phyloP scores from a whole-genome alignment of 139 green algal genomes.

The Volvox reticuliferus region DNA sequence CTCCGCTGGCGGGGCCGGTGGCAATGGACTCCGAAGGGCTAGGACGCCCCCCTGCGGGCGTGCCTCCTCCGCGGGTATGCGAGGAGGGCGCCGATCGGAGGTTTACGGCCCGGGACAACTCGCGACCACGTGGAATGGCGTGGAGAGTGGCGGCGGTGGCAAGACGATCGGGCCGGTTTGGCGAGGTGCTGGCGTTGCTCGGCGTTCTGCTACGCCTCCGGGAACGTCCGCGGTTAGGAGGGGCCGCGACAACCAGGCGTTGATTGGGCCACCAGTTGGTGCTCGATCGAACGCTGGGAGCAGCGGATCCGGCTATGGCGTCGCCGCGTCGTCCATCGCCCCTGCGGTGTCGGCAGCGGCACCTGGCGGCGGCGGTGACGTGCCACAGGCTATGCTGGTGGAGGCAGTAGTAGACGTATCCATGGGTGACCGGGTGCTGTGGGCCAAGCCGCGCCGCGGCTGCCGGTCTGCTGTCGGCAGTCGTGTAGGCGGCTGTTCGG shows the following conservation, averaged over 20 bases:
- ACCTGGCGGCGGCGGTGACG: background rate
- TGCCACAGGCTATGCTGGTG: background rate
- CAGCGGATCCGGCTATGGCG: background rate
- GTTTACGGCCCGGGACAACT: background rate
- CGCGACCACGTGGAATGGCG: background rate
- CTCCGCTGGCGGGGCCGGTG: background rate
- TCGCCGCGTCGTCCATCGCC: background rate
- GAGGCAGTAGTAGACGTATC: too few species aligned
- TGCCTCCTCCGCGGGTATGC: background rate
- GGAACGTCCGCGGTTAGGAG: background rate
- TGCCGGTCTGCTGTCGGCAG: background rate
- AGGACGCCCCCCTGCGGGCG: background rate
- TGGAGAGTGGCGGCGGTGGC: background rate
- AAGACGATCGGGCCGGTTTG: background rate
- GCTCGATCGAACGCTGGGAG: too few species aligned
- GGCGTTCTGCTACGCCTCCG: background rate
- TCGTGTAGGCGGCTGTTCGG: too few species aligned
- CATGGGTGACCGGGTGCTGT: slow-evolving; percentile 13
- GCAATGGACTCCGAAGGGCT: background rate
- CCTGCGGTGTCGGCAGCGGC: background rate
- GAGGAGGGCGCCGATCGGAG: background rate
- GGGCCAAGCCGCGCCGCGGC: background rate
- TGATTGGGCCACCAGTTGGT: too few species aligned
- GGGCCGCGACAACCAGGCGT: background rate
- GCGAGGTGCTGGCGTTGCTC: background rate